Conservation (phyloP, 1,284 basidiomycete species). For the Prillingera fragicola region DNA sequence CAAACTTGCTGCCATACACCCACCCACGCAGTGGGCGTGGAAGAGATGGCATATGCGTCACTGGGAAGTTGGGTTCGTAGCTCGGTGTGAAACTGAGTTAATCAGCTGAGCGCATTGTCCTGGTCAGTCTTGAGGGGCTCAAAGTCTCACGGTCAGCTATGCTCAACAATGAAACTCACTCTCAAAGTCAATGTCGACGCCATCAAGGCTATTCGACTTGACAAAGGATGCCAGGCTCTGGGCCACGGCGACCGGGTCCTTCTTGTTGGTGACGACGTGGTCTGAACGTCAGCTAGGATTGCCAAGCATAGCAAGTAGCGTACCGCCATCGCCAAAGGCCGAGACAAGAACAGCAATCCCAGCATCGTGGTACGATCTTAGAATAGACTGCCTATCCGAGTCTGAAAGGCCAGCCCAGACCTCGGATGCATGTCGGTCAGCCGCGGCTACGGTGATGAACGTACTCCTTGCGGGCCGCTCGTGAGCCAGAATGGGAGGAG, state of each 20-base stretch:
- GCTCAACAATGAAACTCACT: conserved; percentile 10
- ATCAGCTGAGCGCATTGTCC: conserved; percentile 15
- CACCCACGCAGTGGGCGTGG: conserved; percentile 26
- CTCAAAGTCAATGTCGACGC: conserved; percentile 54
- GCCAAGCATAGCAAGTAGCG: not conserved
- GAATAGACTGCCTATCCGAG: conserved; percentile 30
- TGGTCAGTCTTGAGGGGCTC: conserved; percentile 6
- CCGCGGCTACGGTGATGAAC: not conserved
- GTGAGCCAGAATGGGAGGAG: conserved; percentile 52
- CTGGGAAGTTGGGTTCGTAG: conserved; percentile 35
- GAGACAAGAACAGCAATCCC: conserved; percentile 51
- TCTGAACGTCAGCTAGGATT: conserved; percentile 20
- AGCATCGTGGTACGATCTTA: conserved; percentile 46
- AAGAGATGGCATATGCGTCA: conserved; percentile 42
- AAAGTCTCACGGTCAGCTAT: conserved; percentile 7
- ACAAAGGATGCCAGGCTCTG: conserved; percentile 44
- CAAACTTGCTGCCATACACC: conserved; percentile 16
- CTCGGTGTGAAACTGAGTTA: conserved; percentile 38
- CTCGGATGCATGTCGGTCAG: conserved; percentile 27
- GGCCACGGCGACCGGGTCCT: conserved; percentile 43
- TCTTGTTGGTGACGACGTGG: conserved; percentile 36
- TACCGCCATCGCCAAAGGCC: conserved; percentile 49
- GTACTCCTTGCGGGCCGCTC: conserved; percentile 36
- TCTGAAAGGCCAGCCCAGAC: conserved; percentile 37
- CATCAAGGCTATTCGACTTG: conserved; percentile 49